phyloP scores from a whole-genome alignment of 257 asterid genomes.

The Solanum phureja region DNA sequence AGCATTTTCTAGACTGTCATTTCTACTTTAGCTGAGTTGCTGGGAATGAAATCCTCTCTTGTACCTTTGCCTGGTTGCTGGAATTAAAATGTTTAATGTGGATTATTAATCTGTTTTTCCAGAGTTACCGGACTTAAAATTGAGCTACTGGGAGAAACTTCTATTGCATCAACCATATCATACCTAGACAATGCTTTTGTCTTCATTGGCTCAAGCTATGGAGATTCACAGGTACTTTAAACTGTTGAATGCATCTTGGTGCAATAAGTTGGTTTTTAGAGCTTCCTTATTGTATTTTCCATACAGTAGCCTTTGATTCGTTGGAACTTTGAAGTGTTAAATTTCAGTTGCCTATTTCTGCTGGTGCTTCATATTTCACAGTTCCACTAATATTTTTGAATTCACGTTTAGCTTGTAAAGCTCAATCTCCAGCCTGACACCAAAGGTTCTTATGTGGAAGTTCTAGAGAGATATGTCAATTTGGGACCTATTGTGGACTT shows the following conservation, averaged over 20 bases:
- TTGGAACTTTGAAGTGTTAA: neutral
- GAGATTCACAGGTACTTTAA: slow-evolving; percentile 75
- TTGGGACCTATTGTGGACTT: slow-evolving; percentile 95
- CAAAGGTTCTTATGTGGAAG: slow-evolving; percentile 85
- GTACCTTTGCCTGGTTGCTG: neutral
- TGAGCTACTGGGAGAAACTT: slow-evolving; percentile 85
- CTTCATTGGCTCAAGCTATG: slow-evolving; percentile 82
- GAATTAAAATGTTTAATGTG: neutral
- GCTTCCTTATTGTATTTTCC: neutral
- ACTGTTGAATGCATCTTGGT: neutral
- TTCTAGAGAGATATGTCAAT: slow-evolving; percentile 77
- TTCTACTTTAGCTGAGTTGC: neutral
- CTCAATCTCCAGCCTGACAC: slow-evolving; percentile 77
- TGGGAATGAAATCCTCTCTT: neutral
- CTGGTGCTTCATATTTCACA: neutral
- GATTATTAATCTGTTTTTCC: slow-evolving; percentile 3
- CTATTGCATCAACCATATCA: slow-evolving; percentile 80
- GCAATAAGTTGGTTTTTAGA: neutral
- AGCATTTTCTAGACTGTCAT: neutral
- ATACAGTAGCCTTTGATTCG: neutral
- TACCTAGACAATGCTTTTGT: slow-evolving; percentile 89
- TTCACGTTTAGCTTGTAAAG: slow-evolving; percentile 56
- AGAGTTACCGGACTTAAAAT: slow-evolving; percentile 89
- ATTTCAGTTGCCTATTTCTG: neutral
- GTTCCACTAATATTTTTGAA: neutral